These are phyloP conservation scores for Neurospora sp. DNA, from an alignment of 495 filamentous ascomycete species.

Conservation along the genomic window DNA sequence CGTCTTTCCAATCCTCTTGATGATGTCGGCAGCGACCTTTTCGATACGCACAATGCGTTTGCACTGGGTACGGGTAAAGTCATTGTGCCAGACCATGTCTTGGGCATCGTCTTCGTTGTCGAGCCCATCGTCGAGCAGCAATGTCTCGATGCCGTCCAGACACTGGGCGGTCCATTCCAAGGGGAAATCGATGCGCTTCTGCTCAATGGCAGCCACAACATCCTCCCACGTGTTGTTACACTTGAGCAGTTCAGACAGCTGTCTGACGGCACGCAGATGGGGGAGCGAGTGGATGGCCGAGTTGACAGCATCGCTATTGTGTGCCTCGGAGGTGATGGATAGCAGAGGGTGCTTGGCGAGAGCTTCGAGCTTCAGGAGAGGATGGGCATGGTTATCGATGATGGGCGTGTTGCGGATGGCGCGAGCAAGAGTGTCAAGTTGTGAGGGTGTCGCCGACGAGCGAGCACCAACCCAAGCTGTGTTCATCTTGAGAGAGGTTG, in stretches of 20 bases:
- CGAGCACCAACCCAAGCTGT: constrained; percentile 23
- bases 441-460: constrained; percentile 17
- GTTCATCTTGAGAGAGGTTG: neutral
- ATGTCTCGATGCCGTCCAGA: constrained; percentile 61
- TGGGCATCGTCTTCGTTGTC: constrained; percentile 46
- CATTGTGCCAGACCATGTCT: constrained; percentile 59
- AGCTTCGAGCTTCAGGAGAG: constrained; percentile 30
- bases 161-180: constrained; percentile 52
- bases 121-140: constrained; percentile 74
- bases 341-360: constrained; percentile 46
- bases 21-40: constrained; percentile 55
- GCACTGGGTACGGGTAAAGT: constrained; percentile 48
- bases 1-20: constrained; percentile 36
- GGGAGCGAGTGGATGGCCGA: constrained; percentile 49
- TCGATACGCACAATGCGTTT: constrained; percentile 82
- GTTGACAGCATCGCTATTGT: constrained; percentile 49
- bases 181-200: constrained; percentile 44
- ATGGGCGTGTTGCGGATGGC: constrained; percentile 59
- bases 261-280: constrained; percentile 58
- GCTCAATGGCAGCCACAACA: constrained; percentile 49
- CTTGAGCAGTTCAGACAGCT: constrained; percentile 53
- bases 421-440: constrained; percentile 24
- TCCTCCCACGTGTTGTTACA: constrained; percentile 52
- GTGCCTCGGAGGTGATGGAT: constrained; percentile 66
- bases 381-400: constrained; percentile 87